Percentiles rank a stretch among this genome's conserved stretches.
These are phyloP conservation scores for Colletotrichum echinochloae DNA, from an alignment of 2,329 filamentous ascomycete genomes.

Conservation along the genomic window DNA sequence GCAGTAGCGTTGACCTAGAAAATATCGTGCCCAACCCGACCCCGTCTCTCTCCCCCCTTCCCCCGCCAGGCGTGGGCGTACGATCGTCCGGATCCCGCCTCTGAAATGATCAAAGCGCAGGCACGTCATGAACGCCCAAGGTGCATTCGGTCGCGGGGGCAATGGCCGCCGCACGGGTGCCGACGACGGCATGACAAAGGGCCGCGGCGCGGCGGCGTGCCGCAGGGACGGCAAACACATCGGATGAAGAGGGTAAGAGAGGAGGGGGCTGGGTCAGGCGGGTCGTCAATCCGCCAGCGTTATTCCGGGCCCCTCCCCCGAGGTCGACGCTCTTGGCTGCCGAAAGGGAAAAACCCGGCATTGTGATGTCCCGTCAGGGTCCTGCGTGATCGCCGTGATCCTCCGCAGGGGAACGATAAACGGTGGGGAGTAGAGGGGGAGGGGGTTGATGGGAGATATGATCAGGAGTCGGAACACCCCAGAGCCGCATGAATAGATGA, in stretches of 20 bases:
- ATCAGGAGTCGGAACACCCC: not conserved
- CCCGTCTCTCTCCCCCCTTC: not conserved
- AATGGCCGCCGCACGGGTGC: no score
- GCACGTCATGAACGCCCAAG: slow-evolving; percentile 16
- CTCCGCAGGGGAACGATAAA: not conserved
- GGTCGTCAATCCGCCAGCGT: not conserved
- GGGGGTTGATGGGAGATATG: no score
- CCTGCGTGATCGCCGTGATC: not conserved
- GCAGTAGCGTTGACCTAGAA: not conserved
- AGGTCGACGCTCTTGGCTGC: not conserved
- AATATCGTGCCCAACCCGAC: not conserved
- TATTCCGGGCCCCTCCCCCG: not conserved
- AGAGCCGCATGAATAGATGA: slow-evolving; percentile 9
- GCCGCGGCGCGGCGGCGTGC: no score
- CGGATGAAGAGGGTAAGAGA: not conserved
- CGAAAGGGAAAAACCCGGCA: not conserved
- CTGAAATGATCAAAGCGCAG: slow-evolving; percentile 8
- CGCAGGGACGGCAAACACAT: not conserved
- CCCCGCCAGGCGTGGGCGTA: not conserved
- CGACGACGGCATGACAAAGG: no score
- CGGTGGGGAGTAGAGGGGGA: not conserved
- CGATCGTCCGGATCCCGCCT: slow-evolving; percentile 18
- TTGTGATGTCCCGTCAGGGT: not conserved
- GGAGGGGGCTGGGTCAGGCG: not conserved
- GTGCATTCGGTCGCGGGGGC: not conserved